These are phyloP conservation scores for Castanea sativa DNA, from an alignment of 306 rosid genomes.

Conservation along the genomic window DNA sequence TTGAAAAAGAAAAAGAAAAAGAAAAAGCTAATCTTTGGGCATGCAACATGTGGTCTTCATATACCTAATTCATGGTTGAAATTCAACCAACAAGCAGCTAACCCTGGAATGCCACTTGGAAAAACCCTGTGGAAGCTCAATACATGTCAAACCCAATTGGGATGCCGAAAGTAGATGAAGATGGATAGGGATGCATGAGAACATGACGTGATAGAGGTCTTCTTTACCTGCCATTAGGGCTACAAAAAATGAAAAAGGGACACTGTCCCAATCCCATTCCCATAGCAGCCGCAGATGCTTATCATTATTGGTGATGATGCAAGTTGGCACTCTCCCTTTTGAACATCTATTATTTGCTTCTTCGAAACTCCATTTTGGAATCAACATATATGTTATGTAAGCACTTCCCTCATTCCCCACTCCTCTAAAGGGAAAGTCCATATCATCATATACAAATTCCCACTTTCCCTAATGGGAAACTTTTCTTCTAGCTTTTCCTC, in stretches of 20 bases:
- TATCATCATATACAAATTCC: conserved; percentile 18
- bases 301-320: conserved; percentile 29
- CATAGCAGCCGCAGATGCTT: conserved; percentile 36
- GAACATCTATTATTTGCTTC: conserved; percentile 6
- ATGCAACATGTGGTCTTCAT: no score
- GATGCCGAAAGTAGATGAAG: conserved; percentile 38
- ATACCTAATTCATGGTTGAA: background rate
- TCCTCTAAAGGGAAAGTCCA: conserved; percentile 42
- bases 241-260: conserved; percentile 9
- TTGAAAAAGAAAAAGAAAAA: no score
- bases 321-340: conserved; percentile 30
- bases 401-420: conserved; percentile 30
- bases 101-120: conserved; percentile 30
- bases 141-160: conserved; percentile 4
- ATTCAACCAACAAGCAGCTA: background rate
- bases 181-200: conserved; percentile 4
- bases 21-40: background rate
- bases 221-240: conserved; percentile 16
- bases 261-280: background rate
- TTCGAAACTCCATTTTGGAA: conserved; percentile 23
- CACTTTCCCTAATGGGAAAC: conserved; percentile 38
- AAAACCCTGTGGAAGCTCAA: background rate
- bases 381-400: conserved; percentile 24
- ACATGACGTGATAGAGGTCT: conserved; percentile 13
- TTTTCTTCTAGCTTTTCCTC: conserved; percentile 16